Evolutionary conservation across 352 stramenopile species (phyloP), one percentile per base, ranked within the genome.

Genomic region (Phytophthora pluvialis): DNA sequence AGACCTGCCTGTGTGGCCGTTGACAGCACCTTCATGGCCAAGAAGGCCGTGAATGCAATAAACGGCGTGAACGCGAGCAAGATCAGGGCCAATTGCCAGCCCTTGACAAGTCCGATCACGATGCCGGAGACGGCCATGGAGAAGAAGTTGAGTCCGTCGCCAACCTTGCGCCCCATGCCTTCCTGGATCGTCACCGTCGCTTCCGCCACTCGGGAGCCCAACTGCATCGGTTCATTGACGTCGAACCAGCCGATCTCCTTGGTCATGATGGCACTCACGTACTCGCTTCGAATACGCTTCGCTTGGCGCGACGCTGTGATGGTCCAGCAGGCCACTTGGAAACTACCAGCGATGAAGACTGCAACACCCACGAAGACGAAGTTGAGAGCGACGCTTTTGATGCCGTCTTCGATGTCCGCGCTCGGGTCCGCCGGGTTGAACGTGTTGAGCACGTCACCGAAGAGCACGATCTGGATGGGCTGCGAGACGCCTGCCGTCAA

Each of bases 161-260:
- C 82, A 21, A 91, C 39, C 38, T 88, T 89, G 26, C 76, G 67
- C 0, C 82, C 82, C 38, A 93, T 92, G 13, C 83, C 83, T 39
- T 84, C 55, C 40, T 91, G 78, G 54, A 93, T 89, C 1, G 60
- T 73, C 13, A 91, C 78, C 2, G 77, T 78, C 3, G 73, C 73
- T 58, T 90, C 81, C 3, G 81, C 77, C 0, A 88, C 77, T 15
- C 78, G 66, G 3, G 78, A 80, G 0, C 64, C 67, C 5, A 90
- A 68, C 46, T 90, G 60, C 73, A 86, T 88, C 0, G 75, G 75
- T 6, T 90, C 80, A 39, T 87, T 86, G 28, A 89, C 70, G 36
- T 90, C 81, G 28, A 90, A 90, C 81, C 81, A 89, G 9, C 77
- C 81, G 46, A 90, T 88, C 40, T 88, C 78, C 54, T 89, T 78